Conservation (phyloP, 2,329 filamentous ascomycete species). For the Juglanconis sp. region DNA sequence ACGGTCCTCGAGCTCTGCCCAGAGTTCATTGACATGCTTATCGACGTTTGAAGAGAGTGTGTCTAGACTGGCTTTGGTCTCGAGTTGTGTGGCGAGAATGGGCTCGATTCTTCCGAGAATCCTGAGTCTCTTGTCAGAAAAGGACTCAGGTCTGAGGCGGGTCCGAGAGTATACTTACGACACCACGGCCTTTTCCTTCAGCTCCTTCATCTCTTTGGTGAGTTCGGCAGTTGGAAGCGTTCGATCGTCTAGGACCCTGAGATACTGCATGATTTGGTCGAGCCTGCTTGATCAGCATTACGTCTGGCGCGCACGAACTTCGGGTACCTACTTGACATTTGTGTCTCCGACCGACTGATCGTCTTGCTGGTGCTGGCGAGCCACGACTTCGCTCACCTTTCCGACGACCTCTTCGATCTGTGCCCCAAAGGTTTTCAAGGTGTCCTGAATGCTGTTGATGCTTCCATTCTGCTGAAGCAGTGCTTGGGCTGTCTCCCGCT, state of each 20-base stretch:
- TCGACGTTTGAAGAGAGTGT: background rate
- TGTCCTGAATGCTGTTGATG: constrained; percentile 1
- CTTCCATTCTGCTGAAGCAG: constrained; percentile 6
- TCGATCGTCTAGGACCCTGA: background rate
- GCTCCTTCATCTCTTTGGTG: constrained; percentile 5
- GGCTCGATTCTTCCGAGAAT: constrained; percentile 1
- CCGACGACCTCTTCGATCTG: constrained; percentile 4
- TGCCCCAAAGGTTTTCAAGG: constrained; percentile 1
- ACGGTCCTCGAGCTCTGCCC: constrained; percentile 15
- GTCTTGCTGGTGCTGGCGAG: constrained; percentile 11
- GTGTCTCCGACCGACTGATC: constrained; percentile 9
- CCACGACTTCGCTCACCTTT: constrained; percentile 2
- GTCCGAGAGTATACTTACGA: constrained; percentile 1
- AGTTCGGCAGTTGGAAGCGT: background rate
- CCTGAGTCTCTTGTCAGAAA: background rate
- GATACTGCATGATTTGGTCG: constrained; percentile 3
- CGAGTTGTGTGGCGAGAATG: constrained; percentile 1
- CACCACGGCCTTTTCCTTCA: background rate
- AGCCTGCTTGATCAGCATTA: constrained; percentile 6
- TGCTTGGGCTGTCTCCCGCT: constrained; percentile 7
- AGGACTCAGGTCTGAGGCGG: background rate
- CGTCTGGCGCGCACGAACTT: background rate
- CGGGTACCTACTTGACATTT: constrained; percentile 7
- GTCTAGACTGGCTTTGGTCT: constrained; percentile 5
- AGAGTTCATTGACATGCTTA: constrained; percentile 9